Evolutionary conservation across 345 rosid genomes (phyloP).

Genomic region (Syzygium oleosum): DNA sequence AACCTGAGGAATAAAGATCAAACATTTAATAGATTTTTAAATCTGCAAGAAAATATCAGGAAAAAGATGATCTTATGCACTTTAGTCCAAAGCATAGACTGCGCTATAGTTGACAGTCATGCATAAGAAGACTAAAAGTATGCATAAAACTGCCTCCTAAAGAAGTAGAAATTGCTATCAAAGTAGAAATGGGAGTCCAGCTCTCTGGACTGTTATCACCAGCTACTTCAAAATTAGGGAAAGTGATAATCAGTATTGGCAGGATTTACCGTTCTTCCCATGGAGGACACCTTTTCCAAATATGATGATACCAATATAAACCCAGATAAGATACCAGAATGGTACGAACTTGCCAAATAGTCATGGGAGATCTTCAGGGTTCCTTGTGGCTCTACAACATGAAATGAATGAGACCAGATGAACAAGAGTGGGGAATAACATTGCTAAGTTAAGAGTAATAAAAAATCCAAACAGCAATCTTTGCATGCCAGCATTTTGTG

Average conservation of each 20-base stretch:
- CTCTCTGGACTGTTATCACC: neutral
- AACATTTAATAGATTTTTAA: neutral
- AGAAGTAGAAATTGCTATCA: neutral
- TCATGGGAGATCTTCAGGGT: constrained; percentile 56
- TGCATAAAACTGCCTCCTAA: neutral
- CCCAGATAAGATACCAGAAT: constrained; percentile 78
- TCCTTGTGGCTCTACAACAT: constrained; percentile 2
- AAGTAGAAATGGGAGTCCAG: neutral
- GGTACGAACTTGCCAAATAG: constrained; percentile 87
- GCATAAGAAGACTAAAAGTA: neutral
- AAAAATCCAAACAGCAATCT: neutral
- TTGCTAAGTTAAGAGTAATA: neutral
- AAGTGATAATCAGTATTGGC: neutral
- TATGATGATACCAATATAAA: constrained; percentile 61
- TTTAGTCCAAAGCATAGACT: neutral
- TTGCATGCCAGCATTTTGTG: neutral
- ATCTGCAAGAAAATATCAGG: neutral
- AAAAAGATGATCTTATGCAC: neutral
- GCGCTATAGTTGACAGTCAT: neutral
- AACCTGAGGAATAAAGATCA: constrained; percentile 29
- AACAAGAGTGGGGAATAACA: neutral
- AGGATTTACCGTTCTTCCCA: constrained; percentile 42
- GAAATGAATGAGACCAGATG: neutral
- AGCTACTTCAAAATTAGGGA: neutral
- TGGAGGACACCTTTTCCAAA: constrained; percentile 49